Evolutionary conservation across 805 yeast genomes (phyloP).

Genomic region (Lipomyces yamadae): DNA sequence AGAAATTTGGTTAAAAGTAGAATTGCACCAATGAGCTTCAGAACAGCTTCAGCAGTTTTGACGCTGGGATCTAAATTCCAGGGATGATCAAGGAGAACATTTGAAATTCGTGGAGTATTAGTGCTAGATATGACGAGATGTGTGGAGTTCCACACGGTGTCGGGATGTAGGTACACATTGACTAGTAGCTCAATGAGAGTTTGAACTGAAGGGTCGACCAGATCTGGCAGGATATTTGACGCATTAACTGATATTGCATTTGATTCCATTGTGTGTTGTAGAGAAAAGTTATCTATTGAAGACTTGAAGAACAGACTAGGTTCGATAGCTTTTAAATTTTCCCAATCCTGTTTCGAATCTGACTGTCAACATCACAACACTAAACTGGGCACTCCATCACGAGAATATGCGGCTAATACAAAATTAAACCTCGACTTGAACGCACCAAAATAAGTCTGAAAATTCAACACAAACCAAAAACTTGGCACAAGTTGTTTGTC

Average conservation of each 20-base stretch:
- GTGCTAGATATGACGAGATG: background rate
- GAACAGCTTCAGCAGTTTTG: slow-evolving; percentile 15
- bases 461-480: background rate
- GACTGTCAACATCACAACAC: background rate
- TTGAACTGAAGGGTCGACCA: slow-evolving; percentile 3
- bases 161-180: background rate
- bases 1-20: slow-evolving; percentile 16
- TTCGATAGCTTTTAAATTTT: too few relatives aligned
- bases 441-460: background rate
- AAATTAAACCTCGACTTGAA: too few relatives aligned
- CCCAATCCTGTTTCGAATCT: background rate
- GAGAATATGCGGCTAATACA: background rate
- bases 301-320: background rate
- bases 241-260: background rate
- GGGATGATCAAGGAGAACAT: background rate
- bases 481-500: background rate
- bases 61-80: slow-evolving; percentile 1
- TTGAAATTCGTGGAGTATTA: background rate
- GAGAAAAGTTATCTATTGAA: background rate
- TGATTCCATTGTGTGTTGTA: background rate
- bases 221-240: background rate
- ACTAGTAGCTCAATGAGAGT: slow-evolving; percentile 2
- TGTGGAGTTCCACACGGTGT: background rate
- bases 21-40: slow-evolving; percentile 19
- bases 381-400: background rate